Evolutionary conservation across 495 filamentous ascomycete species (phyloP), one percentile per base, ranked within the genome.

Genomic region (Tuber aestivum): DNA sequence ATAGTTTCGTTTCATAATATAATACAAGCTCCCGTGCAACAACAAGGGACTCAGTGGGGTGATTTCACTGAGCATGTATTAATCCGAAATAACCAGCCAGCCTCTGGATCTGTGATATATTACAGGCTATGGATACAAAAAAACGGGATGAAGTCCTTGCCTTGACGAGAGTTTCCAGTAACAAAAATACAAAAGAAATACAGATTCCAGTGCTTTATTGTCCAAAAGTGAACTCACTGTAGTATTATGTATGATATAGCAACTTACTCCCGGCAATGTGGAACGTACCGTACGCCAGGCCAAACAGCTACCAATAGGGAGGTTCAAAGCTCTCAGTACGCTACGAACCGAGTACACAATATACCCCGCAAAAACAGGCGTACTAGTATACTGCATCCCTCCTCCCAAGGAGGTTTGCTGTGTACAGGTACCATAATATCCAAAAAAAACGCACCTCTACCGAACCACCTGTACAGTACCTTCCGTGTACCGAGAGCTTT

Each of bases 1-100:
- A 45, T 81, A 80, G 72, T 35, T 65, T 65, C 56, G 7, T 35
- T 35, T 35, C 27, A 65, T 27, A 65, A 65, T 18, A 35, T 7
- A 35, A 35, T 35, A 61, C 50, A 65, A 65, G 32, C 14, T 20
- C 27, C 56, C 56, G 7, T 35, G 56, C 56, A 35, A 56, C n/a
- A 56, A 35, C 35, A 65, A 65, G 56, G 56, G 56, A 65, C 56
- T 20, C 27, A 35, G 56, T 35, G 27, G n/a, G 5, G 56, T 20
- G 56, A 32, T 18, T 65, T 65, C 16, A 3, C 27, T 14, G n/a
- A 32, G 56, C 10, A 14, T 65, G 56, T 35, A 18, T 6, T 18
- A 32, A 14, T 32, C 20, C 14, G 56, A 6, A 8, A 21, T 61
- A 61, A 65, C 8, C 56, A 35, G 56, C 27, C 35, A 65, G 27